Base-by-base conservation (phyloP, 2,329 filamentous ascomycete genomes). In the Diaporthe sp. region DNA sequence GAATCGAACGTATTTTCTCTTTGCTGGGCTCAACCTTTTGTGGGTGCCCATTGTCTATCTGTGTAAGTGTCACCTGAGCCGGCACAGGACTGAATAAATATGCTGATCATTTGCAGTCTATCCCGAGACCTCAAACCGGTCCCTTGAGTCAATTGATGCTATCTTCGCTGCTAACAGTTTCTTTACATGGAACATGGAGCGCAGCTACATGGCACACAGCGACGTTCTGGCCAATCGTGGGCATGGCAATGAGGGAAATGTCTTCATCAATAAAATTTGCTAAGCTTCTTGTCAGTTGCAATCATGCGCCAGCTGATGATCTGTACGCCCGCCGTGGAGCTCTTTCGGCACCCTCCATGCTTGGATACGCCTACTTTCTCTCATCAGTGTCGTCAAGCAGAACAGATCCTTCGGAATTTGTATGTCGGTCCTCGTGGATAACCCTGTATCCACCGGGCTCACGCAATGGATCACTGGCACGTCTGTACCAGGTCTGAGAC, bases 1-100 rank as follows among this genome's bases (percentile, higher is more conserved):
- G 74, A 86, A 83, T 75, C 83, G 84, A 12, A 89, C 86, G 0
- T 89, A 88, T 76, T 85, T 89, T 76, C 82, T 90, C 65, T 88
- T 89, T 70, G 87, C 85, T 4, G 86, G 83, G 4, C 78, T 89
- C 42, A 89, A 90, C 76, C 53, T 56, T 56, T 7, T 56, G 12
- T 56, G 53, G 53, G 17, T 56, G 17, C 53, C 53, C 27, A 56
- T 56, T 56, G 30, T 56, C 27, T 56, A 35, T n/a, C 53, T 56
- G 8, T 56, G 53, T 56, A 56, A 56, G 53, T n/a, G 13, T n/a
- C 9, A 35, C 8, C 30, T 35, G 3, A 30, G n/a, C 53, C 35
- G n/a, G 3, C 30, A 35, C 9, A 56, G 10, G 3, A 30, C 32
- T 35, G 22, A 5, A 35, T 13, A 56, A 6, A 56, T 22, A 35